phyloP scores from a whole-genome alignment of 2,329 filamentous ascomycete genomes.

The Hypoxylon sp. region DNA sequence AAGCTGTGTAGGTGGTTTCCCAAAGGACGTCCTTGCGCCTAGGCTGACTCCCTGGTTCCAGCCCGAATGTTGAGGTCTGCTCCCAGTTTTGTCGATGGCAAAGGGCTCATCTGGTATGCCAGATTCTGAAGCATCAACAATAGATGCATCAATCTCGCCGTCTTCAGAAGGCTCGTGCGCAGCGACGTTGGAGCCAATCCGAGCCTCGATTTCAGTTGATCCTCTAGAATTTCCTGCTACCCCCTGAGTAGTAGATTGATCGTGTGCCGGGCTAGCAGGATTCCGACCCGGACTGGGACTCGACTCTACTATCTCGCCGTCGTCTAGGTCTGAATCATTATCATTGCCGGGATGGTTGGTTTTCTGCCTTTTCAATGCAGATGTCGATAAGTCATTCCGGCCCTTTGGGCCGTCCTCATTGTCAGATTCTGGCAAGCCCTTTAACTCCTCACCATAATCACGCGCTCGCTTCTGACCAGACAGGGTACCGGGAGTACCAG shows the following conservation, averaged over 20 bases:
- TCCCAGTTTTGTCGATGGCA: conserved; percentile 30
- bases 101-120: conserved; percentile 18
- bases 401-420: conserved; percentile 42
- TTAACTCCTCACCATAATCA: conserved; percentile 53
- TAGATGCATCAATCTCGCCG: conserved; percentile 34
- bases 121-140: conserved; percentile 9
- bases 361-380: conserved; percentile 49
- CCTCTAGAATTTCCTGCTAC: neutral
- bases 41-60: conserved; percentile 49
- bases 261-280: neutral
- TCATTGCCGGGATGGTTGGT: conserved; percentile 25
- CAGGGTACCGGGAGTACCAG: conserved; percentile 33
- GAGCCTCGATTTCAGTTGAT: neutral
- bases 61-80: conserved; percentile 32
- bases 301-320: conserved; percentile 55
- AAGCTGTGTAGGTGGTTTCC: conserved; percentile 33
- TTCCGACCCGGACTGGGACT: conserved; percentile 34
- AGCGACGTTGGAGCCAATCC: neutral
- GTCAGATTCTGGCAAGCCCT: conserved; percentile 49
- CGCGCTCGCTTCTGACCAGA: conserved; percentile 49
- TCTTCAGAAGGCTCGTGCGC: conserved; percentile 41
- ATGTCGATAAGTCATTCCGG: conserved; percentile 17
- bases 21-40: conserved; percentile 49
- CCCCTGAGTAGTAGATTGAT: conserved; percentile 2
- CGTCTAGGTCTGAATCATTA: conserved; percentile 50